Conservation (phyloP, 306 rosid genomes). For the Betula pendula region DNA sequence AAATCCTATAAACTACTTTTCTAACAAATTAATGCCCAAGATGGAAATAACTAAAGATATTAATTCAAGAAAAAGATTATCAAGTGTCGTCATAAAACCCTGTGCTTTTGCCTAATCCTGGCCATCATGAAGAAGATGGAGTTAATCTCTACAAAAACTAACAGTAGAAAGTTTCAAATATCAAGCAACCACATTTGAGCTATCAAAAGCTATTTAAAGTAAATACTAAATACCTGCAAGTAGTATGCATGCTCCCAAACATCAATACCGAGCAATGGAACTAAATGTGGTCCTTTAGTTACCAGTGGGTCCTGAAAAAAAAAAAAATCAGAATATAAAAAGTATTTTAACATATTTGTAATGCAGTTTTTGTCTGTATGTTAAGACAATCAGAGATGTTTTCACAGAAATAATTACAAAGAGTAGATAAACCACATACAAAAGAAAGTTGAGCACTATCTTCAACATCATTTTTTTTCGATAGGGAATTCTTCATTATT, state of each 20-base stretch:
- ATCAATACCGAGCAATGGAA: conserved; percentile 94
- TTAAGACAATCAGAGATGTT: background rate
- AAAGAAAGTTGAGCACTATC: background rate
- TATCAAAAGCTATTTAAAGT: conserved; percentile 16
- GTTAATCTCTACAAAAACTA: background rate
- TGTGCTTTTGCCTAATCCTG: background rate
- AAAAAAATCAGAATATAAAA: conserved; percentile 29
- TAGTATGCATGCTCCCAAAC: conserved; percentile 99
- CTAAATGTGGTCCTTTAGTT: conserved; percentile 73
- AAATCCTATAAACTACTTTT: background rate
- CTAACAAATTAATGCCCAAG: background rate
- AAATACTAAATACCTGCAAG: conserved; percentile 65
- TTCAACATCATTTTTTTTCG: background rate
- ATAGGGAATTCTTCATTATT: background rate
- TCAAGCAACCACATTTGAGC: conserved; percentile 16
- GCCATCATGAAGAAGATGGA: background rate
- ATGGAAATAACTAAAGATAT: background rate
- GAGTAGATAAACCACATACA: background rate
- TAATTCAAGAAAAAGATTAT: background rate
- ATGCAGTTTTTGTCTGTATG: background rate
- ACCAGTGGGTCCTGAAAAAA: conserved; percentile 83
- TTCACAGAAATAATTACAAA: background rate
- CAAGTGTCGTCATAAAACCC: background rate
- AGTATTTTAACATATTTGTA: background rate
- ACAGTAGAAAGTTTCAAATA: conserved; percentile 1